These are phyloP conservation scores for Cyamopsis tetragonoloba DNA, from an alignment of 306 rosid genomes.

Conservation along the genomic window DNA sequence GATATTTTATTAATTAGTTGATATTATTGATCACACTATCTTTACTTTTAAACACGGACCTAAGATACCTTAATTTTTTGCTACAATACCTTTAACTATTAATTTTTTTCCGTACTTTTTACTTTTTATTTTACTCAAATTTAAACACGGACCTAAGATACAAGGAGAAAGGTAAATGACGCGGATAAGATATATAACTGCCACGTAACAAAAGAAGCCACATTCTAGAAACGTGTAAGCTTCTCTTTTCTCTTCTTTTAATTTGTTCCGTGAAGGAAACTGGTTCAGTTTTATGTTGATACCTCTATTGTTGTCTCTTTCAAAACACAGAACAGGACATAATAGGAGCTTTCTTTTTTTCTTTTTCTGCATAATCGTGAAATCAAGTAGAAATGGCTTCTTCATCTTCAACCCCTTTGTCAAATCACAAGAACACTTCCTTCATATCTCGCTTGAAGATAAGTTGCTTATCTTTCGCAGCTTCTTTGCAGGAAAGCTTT, in stretches of 20 bases:
- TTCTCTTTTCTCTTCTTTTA: not conserved
- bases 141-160: not conserved
- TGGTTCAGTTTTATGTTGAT: not conserved
- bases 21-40: too few species aligned
- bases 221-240: constrained; percentile 4
- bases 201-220: constrained; percentile 24
- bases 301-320: not conserved
- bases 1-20: too few species aligned
- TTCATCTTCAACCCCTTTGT: constrained; percentile 1
- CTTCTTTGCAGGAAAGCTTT: constrained; percentile 30
- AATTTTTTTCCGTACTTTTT: too few species aligned
- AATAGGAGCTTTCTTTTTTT: not conserved
- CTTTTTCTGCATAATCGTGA: too few species aligned
- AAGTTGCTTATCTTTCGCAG: constrained; percentile 28
- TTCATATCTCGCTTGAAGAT: constrained; percentile 13
- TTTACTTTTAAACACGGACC: too few species aligned
- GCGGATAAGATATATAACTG: not conserved
- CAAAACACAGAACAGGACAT: not conserved
- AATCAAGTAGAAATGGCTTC: not conserved
- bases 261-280: not conserved
- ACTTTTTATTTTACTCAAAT: too few species aligned
- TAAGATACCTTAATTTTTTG: too few species aligned
- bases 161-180: not conserved
- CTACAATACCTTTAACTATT: too few species aligned
- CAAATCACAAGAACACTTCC: constrained; percentile 24